Evolutionary conservation across 176 grass and related monocot genomes (phyloP).

Genomic region (Chrysopogon serrulatus): DNA sequence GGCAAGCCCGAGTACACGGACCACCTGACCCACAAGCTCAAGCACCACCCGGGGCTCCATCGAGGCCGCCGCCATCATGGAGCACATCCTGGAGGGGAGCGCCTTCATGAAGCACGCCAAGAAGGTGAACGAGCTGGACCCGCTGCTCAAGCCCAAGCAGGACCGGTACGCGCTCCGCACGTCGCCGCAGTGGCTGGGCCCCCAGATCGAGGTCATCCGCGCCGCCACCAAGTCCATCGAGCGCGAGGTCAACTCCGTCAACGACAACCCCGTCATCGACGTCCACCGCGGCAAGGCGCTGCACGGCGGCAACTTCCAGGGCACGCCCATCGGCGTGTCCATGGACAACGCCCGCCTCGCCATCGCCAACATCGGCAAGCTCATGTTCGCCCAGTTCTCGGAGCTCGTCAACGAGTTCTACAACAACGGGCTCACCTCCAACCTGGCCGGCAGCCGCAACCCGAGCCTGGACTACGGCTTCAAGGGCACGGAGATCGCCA

Average conservation of each 20-base stretch:
- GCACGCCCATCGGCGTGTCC: conserved; percentile 89
- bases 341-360: conserved; percentile 96
- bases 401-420: conserved; percentile 98
- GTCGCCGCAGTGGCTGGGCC: conserved; percentile 95
- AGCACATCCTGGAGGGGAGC: conserved; percentile 84
- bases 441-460: conserved; percentile 85
- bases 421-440: conserved; percentile 95
- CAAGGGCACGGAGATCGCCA: conserved; percentile 96
- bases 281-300: conserved; percentile 79
- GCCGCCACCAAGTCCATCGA: conserved; percentile 91
- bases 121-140: conserved; percentile 78
- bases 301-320: conserved; percentile 95
- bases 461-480: conserved; percentile 92
- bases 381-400: conserved; percentile 98
- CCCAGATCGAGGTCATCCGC: conserved; percentile 90
- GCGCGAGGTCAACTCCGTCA: conserved; percentile 97
- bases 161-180: conserved; percentile 96
- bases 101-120: conserved; percentile 75
- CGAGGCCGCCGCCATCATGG: conserved; percentile 94
- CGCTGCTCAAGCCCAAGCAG: conserved; percentile 83
- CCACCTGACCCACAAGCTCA: conserved; percentile 94
- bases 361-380: conserved; percentile 87
- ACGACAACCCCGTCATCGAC: conserved; percentile 96
- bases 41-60: conserved; percentile 96
- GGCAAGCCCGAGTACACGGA: conserved; percentile 92